A percentile compares a stretch with the other conserved stretches of the same genome.
These are phyloP conservation scores for Dacryopinax spathularia DNA, from an alignment of 768 basidiomycete genomes.

Conservation along the genomic window DNA sequence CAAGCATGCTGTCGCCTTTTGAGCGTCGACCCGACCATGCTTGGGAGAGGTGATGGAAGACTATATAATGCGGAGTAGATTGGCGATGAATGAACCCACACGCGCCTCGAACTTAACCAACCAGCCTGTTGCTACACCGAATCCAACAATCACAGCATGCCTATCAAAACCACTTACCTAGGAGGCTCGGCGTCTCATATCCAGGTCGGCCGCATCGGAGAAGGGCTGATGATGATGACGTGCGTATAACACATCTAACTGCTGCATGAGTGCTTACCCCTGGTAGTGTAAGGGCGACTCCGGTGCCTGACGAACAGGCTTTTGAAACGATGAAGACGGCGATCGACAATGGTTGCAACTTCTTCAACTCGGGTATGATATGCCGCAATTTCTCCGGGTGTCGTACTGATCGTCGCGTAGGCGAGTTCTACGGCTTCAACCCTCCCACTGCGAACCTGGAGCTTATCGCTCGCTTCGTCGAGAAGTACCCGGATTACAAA, in stretches of 20 bases:
- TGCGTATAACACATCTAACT: too few relatives aligned
- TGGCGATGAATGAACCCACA: too few relatives aligned
- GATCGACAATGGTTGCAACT: too few relatives aligned
- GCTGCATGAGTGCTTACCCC: too few relatives aligned
- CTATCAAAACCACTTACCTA: slow-evolving; percentile 13
- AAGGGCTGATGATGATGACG: slow-evolving; percentile 49
- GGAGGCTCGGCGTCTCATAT: slow-evolving; percentile 16
- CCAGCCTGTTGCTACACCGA: too few relatives aligned
- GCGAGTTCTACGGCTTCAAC: slow-evolving; percentile 44
- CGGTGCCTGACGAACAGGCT: slow-evolving; percentile 22
- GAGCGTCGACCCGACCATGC: too few relatives aligned
- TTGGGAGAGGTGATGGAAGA: too few relatives aligned
- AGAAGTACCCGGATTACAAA: slow-evolving; percentile 31
- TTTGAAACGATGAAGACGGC: slow-evolving; percentile 24
- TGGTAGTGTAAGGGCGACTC: slow-evolving; percentile 18
- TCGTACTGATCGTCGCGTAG: slow-evolving; percentile 21
- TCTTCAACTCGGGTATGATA: slow-evolving; percentile 11
- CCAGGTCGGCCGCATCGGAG: slow-evolving; percentile 16
- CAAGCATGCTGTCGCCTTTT: too few relatives aligned
- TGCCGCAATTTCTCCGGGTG: not conserved
- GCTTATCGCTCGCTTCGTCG: slow-evolving; percentile 38
- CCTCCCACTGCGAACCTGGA: slow-evolving; percentile 32
- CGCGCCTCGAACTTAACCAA: too few relatives aligned
- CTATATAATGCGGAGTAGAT: too few relatives aligned
- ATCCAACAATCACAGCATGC: too few relatives aligned